phyloP scores from a whole-genome alignment of 768 basidiomycete genomes.

The Guyanaporus albipodus region DNA sequence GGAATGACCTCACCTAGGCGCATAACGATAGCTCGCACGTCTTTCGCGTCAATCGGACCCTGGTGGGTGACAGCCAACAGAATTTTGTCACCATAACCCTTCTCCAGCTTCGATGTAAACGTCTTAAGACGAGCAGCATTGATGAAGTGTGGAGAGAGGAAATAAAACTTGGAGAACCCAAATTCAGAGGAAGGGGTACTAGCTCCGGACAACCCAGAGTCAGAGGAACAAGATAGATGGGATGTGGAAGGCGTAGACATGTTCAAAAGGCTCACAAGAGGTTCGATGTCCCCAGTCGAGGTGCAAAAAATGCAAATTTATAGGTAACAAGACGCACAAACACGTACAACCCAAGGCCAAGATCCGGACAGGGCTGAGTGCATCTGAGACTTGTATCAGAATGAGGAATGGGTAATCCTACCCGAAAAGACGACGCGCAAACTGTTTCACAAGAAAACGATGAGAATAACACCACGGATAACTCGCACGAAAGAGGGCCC shows the following conservation, averaged over 20 bases:
- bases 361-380: slow-evolving; percentile 3
- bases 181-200: slow-evolving; percentile 29
- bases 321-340: slow-evolving; percentile 23
- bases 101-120: slow-evolving; percentile 23
- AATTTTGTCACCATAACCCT: slow-evolving; percentile 27
- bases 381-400: not conserved
- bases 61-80: slow-evolving; percentile 21
- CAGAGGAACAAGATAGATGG: slow-evolving; percentile 13
- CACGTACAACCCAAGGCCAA: slow-evolving; percentile 13
- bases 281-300: not conserved
- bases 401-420: not conserved
- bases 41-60: slow-evolving; percentile 4
- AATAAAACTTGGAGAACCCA: slow-evolving; percentile 13
- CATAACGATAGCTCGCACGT: slow-evolving; percentile 5
- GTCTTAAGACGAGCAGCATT: slow-evolving; percentile 6
- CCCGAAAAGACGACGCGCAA: not conserved
- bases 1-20: slow-evolving; percentile 13
- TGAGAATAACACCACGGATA: not conserved
- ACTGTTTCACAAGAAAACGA: not conserved
- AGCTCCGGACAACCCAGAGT: slow-evolving; percentile 12
- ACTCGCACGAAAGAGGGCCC: slow-evolving; percentile 12
- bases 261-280: slow-evolving; percentile 4
- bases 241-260: slow-evolving; percentile 20
- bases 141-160: slow-evolving; percentile 22
- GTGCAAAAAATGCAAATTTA: slow-evolving; percentile 22